phyloP scores from a whole-genome alignment of 78 protist genomes.

The Anaeramoeba flamelloides region DNA sequence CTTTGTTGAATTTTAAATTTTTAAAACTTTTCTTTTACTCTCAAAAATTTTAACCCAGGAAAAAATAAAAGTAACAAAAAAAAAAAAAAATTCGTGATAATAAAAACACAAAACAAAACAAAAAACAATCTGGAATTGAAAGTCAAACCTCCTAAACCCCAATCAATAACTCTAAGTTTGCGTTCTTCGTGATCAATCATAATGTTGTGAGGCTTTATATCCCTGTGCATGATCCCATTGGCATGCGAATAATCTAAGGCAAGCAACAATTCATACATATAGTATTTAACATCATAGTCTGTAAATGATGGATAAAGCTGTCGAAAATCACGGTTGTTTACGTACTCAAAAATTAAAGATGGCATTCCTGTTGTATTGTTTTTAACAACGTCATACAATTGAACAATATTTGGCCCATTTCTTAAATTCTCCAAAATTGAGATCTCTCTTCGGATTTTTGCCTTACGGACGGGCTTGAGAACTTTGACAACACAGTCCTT shows the following conservation, averaged over 20 bases:
- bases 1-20: too few species aligned
- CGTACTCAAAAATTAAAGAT: constrained; percentile 78
- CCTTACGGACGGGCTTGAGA: constrained; percentile 52
- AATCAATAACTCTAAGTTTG: constrained; percentile 65
- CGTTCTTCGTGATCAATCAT: constrained; percentile 90
- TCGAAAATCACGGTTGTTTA: constrained; percentile 82
- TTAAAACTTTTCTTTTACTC: too few species aligned
- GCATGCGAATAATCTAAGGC: constrained; percentile 86
- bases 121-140: too few species aligned
- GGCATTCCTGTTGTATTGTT: constrained; percentile 86
- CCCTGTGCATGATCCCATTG: constrained; percentile 70
- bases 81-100: too few species aligned
- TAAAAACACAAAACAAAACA: too few species aligned
- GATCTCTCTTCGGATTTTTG: constrained; percentile 89
- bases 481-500: constrained; percentile 45
- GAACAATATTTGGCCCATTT: constrained; percentile 86
- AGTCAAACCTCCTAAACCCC: too few species aligned
- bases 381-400: constrained; percentile 77
- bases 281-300: constrained; percentile 79
- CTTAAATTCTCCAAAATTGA: constrained; percentile 80
- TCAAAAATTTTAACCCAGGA: too few species aligned
- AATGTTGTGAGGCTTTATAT: constrained; percentile 92
- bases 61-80: too few species aligned
- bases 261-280: constrained; percentile 84
- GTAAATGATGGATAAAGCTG: constrained; percentile 80